Percentiles rank a stretch among this genome's conserved stretches.
Evolutionary conservation across 2,329 filamentous ascomycete genomes (phyloP).

Genomic region (Alternaria viburni): DNA sequence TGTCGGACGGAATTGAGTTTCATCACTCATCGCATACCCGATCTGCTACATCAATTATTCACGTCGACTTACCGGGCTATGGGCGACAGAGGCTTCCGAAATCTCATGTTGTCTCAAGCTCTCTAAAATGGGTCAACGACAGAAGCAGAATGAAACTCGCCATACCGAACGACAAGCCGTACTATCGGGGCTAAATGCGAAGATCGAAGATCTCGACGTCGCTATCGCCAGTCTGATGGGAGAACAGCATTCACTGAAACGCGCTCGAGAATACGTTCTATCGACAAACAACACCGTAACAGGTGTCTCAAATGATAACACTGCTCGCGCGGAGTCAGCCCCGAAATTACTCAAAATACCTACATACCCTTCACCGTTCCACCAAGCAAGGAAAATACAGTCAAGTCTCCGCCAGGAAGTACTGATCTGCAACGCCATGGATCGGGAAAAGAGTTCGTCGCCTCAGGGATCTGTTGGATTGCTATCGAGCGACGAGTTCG

Average conservation of each 20-base stretch:
- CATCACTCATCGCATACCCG: background rate
- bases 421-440: background rate
- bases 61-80: background rate
- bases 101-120: accelerated
- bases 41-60: accelerated
- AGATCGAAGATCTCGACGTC: background rate
- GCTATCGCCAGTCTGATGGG: background rate
- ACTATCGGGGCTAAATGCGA: background rate
- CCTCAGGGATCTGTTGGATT: background rate
- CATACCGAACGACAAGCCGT: background rate
- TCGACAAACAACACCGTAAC: accelerated
- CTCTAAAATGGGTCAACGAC: background rate
- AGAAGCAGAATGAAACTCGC: accelerated
- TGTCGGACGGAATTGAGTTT: too few relatives aligned
- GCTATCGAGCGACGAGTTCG: background rate
- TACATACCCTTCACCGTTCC: background rate
- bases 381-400: background rate
- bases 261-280: accelerated
- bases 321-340: accelerated
- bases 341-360: accelerated
- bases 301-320: accelerated
- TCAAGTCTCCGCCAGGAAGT: background rate
- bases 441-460: background rate
- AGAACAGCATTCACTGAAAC: background rate
- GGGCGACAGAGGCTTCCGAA: accelerated